These are phyloP conservation scores for Aspergillus sergii DNA, from an alignment of 2,329 filamentous ascomycete species.

Conservation along the genomic window DNA sequence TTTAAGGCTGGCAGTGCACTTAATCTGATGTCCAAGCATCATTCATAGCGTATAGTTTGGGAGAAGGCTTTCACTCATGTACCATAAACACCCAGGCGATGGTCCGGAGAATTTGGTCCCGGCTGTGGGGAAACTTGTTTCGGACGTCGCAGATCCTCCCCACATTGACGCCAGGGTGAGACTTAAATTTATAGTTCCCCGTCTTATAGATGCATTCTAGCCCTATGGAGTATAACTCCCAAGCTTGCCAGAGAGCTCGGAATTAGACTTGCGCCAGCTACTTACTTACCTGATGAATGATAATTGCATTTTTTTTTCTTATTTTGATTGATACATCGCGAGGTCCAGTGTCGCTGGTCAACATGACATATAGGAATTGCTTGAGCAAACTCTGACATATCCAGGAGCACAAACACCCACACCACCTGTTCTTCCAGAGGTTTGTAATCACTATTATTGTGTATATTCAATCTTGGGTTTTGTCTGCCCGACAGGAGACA, in stretches of 20 bases:
- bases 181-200: background rate
- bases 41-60: background rate
- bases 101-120: background rate
- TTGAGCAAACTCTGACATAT: no score
- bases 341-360: no score
- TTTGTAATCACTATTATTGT: no score
- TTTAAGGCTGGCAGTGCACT: constrained; percentile 97
- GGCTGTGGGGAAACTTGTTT: background rate
- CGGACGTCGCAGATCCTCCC: background rate
- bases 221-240: background rate
- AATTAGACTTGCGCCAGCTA: background rate
- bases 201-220: background rate
- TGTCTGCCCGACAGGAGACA: no score
- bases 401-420: no score
- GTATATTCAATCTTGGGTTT: no score
- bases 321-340: no score
- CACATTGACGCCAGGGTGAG: background rate
- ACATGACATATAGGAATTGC: no score
- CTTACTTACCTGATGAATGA: no score
- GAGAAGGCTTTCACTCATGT: background rate
- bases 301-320: no score
- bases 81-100: background rate
- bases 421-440: no score
- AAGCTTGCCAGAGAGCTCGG: background rate
- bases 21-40: constrained; percentile 82